A percentile compares a stretch with the other conserved stretches of the same genome.
These are phyloP conservation scores for Phallus indusiatus DNA, from an alignment of 768 basidiomycete genomes.

Conservation along the genomic window DNA sequence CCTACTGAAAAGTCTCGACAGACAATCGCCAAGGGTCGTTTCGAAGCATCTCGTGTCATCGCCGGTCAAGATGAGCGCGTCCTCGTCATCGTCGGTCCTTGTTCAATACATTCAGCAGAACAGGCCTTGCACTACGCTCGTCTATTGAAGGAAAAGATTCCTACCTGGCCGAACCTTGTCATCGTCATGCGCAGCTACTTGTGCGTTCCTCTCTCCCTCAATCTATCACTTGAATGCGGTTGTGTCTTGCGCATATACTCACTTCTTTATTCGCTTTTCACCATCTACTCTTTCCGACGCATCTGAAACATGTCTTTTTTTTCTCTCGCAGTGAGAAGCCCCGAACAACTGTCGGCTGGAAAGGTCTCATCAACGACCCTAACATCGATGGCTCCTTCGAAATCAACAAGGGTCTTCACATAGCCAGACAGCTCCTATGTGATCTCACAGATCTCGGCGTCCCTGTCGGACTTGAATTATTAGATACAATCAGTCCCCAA, in stretches of 20 bases:
- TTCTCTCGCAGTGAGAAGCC: conserved; percentile 68
- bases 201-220: conserved; percentile 38
- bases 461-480: conserved; percentile 89
- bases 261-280: neutral
- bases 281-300: neutral
- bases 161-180: conserved; percentile 63
- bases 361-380: conserved; percentile 91
- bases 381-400: conserved; percentile 91
- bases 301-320: conserved; percentile 2
- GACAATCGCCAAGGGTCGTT: conserved; percentile 75
- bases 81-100: conserved; percentile 90
- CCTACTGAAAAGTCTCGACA: conserved; percentile 53
- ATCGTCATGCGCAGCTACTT: conserved; percentile 98
- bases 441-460: conserved; percentile 85
- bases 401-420: conserved; percentile 94
- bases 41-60: conserved; percentile 67
- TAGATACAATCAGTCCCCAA: conserved; percentile 80
- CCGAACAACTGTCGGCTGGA: conserved; percentile 95
- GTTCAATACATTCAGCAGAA: conserved; percentile 84
- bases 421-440: conserved; percentile 80
- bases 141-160: conserved; percentile 59
- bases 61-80: conserved; percentile 80
- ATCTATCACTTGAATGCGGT: neutral
- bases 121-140: conserved; percentile 79
- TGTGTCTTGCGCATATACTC: neutral